phyloP scores from a whole-genome alignment of 2,329 filamentous ascomycete species.

The Keithomyces neogunnii region DNA sequence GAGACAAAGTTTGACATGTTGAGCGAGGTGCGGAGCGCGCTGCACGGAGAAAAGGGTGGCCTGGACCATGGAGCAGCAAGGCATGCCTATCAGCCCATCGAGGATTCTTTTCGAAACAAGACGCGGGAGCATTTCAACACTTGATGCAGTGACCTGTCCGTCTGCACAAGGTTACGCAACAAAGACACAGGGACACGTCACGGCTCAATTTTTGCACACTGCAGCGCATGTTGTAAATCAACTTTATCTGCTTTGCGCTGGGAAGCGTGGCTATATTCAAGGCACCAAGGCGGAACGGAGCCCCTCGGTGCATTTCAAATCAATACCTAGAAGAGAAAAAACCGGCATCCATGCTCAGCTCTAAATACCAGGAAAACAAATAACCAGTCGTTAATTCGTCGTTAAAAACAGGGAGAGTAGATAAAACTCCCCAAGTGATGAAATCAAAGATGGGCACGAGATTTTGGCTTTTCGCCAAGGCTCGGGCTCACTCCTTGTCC shows the following conservation, averaged over 20 bases:
- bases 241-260: background rate
- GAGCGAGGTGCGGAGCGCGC: background rate
- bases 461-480: background rate
- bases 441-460: slow-evolving; percentile 5
- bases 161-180: background rate
- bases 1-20: background rate
- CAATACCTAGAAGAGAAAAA: background rate
- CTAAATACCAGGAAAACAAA: slow-evolving; percentile 9
- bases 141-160: too few relatives aligned
- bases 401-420: slow-evolving; percentile 5
- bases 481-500: background rate
- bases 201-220: too few relatives aligned
- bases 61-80: background rate
- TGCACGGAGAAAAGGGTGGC: background rate
- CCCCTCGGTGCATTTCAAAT: background rate
- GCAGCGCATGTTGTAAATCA: background rate
- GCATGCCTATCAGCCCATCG: background rate
- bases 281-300: background rate
- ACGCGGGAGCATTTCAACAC: background rate
- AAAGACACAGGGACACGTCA: background rate
- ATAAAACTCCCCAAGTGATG: background rate
- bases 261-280: background rate
- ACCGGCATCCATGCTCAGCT: slow-evolving; percentile 7
- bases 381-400: slow-evolving; percentile 13
- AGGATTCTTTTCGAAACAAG: background rate